phyloP scores from a whole-genome alignment of 176 grass and related monocot genomes.

The Oryza meridionalis region DNA sequence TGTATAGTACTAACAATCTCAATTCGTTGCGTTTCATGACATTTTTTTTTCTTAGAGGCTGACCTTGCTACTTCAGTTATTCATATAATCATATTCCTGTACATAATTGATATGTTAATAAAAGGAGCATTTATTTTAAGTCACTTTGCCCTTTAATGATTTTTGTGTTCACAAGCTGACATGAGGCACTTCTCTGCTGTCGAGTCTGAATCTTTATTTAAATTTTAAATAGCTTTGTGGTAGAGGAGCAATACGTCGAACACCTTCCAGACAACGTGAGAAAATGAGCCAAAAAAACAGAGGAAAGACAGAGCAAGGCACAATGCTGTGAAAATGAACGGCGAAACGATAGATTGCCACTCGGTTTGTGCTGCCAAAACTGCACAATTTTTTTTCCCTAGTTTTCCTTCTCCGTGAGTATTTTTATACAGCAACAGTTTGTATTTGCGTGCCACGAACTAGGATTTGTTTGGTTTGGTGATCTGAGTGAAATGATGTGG shows the following conservation, averaged over 20 bases:
- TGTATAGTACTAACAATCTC: constrained; percentile 17
- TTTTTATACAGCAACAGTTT: too few species aligned
- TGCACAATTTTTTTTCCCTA: too few species aligned
- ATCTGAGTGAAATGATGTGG: not conserved
- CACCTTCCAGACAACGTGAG: not conserved
- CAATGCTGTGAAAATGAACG: not conserved
- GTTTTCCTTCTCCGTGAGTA: too few species aligned
- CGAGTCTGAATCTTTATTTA: too few species aligned
- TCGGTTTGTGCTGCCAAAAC: not conserved
- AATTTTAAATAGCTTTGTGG: too few species aligned
- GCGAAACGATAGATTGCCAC: not conserved
- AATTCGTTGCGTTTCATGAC: constrained; percentile 10
- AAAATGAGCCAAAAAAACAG: not conserved
- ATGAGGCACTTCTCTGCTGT: too few species aligned
- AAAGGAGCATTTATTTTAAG: not conserved
- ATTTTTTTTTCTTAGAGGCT: constrained; percentile 11
- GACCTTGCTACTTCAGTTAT: not conserved
- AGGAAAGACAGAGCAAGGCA: not conserved
- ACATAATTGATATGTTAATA: constrained; percentile 21
- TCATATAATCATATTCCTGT: not conserved
- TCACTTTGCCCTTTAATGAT: not conserved
- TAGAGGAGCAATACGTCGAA: not conserved
- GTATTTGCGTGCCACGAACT: not conserved
- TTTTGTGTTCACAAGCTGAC: too few species aligned
- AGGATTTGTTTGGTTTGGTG: not conserved